Percentiles rank a stretch among this genome's conserved stretches.
Conservation (phyloP, 768 basidiomycete species). For the Myochromella boudieri region DNA sequence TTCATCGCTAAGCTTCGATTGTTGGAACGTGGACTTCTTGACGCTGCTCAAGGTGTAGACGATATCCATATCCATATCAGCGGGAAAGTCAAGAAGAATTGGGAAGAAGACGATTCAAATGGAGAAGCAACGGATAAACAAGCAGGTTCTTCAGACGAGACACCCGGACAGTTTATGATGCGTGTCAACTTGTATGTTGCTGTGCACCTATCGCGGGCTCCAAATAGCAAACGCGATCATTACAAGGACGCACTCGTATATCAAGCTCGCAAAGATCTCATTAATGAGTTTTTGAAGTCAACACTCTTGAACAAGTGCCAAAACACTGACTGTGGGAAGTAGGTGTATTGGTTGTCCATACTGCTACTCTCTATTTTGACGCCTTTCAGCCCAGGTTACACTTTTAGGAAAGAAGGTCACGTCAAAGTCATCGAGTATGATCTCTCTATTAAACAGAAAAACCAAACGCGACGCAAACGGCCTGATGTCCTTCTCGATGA, state of each 20-base stretch:
- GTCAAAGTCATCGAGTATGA: conserved; percentile 96
- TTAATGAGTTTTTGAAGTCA: conserved; percentile 76
- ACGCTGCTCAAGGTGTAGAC: conserved; percentile 77
- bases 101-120: conserved; percentile 35
- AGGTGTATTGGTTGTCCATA: no score
- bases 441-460: conserved; percentile 77
- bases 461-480: conserved; percentile 55
- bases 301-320: conserved; percentile 73
- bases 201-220: conserved; percentile 46
- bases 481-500: conserved; percentile 72
- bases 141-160: conserved; percentile 51
- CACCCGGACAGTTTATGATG: conserved; percentile 56
- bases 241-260: conserved; percentile 91
- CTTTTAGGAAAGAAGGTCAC: conserved; percentile 91
- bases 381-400: conserved; percentile 66
- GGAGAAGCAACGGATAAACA: conserved; percentile 41
- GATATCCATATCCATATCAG: conserved; percentile 51
- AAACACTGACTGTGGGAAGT: conserved; percentile 79
- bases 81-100: conserved; percentile 29
- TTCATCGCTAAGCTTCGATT: conserved; percentile 85
- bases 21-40: conserved; percentile 85
- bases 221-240: conserved; percentile 67
- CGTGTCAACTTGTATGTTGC: conserved; percentile 68
- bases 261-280: conserved; percentile 80
- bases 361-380: no score